These are phyloP conservation scores for Vairimorpha ceranae DNA, from an alignment of 371 early-diverging fungal species.

Conservation along the genomic window DNA sequence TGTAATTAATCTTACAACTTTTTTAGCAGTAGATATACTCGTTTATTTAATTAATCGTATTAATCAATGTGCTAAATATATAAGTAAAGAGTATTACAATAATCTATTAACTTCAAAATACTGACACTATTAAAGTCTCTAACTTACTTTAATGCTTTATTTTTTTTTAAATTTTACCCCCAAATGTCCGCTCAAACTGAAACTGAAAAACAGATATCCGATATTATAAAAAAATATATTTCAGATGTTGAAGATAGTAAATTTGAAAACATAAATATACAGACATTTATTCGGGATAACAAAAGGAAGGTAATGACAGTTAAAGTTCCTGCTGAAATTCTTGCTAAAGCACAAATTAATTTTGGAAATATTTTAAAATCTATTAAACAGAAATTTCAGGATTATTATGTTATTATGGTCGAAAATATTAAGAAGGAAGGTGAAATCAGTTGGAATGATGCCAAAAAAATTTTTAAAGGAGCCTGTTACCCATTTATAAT, in stretches of 20 bases:
- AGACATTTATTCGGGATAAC: constrained; percentile 18
- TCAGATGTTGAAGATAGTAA: constrained; percentile 1
- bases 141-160: too few relatives aligned
- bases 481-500: constrained; percentile 38
- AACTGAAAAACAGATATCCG: constrained; percentile 35
- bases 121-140: too few relatives aligned
- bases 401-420: constrained; percentile 29
- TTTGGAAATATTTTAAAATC: constrained; percentile 16
- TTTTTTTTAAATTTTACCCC: neutral
- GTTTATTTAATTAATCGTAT: too few relatives aligned
- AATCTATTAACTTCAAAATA: too few relatives aligned
- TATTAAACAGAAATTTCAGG: constrained; percentile 44
- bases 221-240: constrained; percentile 20
- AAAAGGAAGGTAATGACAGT: constrained; percentile 42
- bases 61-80: too few relatives aligned
- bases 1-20: too few relatives aligned
- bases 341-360: constrained; percentile 21
- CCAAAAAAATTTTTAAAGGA: constrained; percentile 21
- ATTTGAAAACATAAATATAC: constrained; percentile 11
- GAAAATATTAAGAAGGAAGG: constrained; percentile 26
- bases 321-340: constrained; percentile 27
- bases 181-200: constrained; percentile 45
- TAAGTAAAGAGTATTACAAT: too few relatives aligned
- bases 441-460: neutral
- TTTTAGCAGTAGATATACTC: too few relatives aligned